Conservation (phyloP, 2,329 filamentous ascomycete genomes). For the Pseudohalonectria lignicola region DNA sequence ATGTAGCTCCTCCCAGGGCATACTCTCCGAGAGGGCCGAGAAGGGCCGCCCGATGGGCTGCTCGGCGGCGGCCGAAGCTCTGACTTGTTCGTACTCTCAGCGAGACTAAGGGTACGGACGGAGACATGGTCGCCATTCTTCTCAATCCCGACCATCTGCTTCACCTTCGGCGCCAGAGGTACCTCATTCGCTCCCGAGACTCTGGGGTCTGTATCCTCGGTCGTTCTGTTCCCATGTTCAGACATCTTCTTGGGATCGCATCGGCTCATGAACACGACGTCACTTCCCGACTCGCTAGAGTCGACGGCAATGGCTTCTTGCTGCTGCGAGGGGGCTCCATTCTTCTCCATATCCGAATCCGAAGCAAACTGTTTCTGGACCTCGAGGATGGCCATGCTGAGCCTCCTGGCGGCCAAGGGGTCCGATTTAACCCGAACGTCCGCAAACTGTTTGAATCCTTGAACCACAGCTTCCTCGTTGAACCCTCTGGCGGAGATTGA, state of each 20-base stretch:
- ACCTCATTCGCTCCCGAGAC: not conserved
- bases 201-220: not conserved
- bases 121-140: not conserved
- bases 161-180: not conserved
- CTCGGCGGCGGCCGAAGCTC: not conserved
- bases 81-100: not conserved
- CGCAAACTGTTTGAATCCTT: conserved; percentile 8
- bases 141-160: not conserved
- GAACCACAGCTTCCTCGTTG: conserved; percentile 7
- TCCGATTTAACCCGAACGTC: conserved; percentile 1
- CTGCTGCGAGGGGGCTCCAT: not conserved
- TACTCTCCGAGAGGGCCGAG: too few species aligned
- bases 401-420: conserved; percentile 3
- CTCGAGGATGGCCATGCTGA: conserved; percentile 3
- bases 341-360: not conserved
- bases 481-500: conserved; percentile 6
- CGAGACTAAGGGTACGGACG: too few species aligned
- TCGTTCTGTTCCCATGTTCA: too few species aligned
- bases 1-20: conserved; percentile 10
- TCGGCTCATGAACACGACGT: too few species aligned
- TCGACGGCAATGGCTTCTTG: not conserved
- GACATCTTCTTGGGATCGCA: too few species aligned
- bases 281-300: not conserved
- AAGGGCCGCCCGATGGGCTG: too few species aligned
- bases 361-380: not conserved